A percentile compares a stretch with the other conserved stretches of the same genome.
Evolutionary conservation across 352 stramenopile genomes (phyloP).

Genomic region (Pythium vanterpoolii): DNA sequence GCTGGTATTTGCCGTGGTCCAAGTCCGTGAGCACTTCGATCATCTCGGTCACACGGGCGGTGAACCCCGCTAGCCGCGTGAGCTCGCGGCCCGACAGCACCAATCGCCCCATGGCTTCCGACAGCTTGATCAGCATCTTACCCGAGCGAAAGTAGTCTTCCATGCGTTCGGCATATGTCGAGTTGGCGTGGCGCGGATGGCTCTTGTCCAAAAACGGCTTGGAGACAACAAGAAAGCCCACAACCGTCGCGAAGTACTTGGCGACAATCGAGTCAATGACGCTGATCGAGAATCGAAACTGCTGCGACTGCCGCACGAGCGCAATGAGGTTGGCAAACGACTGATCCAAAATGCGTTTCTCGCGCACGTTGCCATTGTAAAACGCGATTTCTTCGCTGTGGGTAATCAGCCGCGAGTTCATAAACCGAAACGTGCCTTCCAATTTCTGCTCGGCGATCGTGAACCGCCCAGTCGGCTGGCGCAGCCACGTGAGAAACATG

Average conservation of each 20-base stretch:
- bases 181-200: conserved; percentile 52
- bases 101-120: conserved; percentile 79
- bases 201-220: conserved; percentile 62
- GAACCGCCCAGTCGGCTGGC: conserved; percentile 66
- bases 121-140: conserved; percentile 86
- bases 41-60: conserved; percentile 74
- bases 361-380: conserved; percentile 87
- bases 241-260: conserved; percentile 85
- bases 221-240: conserved; percentile 79
- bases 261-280: conserved; percentile 85
- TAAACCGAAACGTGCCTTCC: conserved; percentile 83
- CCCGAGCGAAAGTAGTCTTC: conserved; percentile 84
- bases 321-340: conserved; percentile 63
- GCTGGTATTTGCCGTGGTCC: conserved; percentile 62
- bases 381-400: conserved; percentile 91
- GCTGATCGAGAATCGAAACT: conserved; percentile 83
- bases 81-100: conserved; percentile 84
- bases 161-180: conserved; percentile 75
- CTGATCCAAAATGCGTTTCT: conserved; percentile 74
- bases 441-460: conserved; percentile 80
- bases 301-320: conserved; percentile 66
- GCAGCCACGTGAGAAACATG: conserved; percentile 47
- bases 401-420: conserved; percentile 86
- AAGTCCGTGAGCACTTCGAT: conserved; percentile 71
- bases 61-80: conserved; percentile 78